Base-by-base conservation (phyloP, 352 stramenopile genomes). In the Aphanomyces astaci region DNA sequence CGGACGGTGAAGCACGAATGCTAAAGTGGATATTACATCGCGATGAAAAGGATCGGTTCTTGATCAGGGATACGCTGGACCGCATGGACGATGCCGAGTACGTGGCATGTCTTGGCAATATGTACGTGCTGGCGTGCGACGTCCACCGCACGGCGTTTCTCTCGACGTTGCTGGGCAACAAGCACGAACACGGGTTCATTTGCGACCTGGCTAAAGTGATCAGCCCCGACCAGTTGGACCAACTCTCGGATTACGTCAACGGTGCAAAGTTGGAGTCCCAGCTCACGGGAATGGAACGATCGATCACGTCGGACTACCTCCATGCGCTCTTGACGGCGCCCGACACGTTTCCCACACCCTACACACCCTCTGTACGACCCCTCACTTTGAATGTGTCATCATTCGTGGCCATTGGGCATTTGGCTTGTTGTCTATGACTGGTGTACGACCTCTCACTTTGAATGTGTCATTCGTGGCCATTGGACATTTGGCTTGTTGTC, bases 111-210 rank as follows among this genome's bases (percentile, higher is more conserved):
- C 62, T 68, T 32, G 24, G 48, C 28, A 15, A 60, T 32, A 48
- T 68, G 43, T 68, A 60, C 36, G 49, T 59, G 15, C 30, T 30
- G n/a, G 17, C 10, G 17, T 48, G 28, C 11, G 40, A 45, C 10
- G 30, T 3, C 36, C 36, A 19, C 19, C 46, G 62, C 33, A 24
- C 32, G 19, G 48, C 27, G 17, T 68, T 68, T 25, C 27, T 68
- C 4, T 10, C 27, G n/a, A 31, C 24, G 7, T 22, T 52, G 3
- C 51, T 68, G 4, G 33, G 48, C 49, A 27, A 51, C 7, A 45
- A 49, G 19, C 30, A 52, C 46, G 62, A 68, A 25, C 46, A 60
- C 51, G 43, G 55, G 10, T 68, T 68, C 27, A 45, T 68, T n/a
- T 39, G 25, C 31, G 51, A 57, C 33, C 31, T 68, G 17, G 43